Percentiles rank a stretch among this genome's conserved stretches.
phyloP scores from a whole-genome alignment of 2,329 filamentous ascomycete species.

The Zasmidium angulare region DNA sequence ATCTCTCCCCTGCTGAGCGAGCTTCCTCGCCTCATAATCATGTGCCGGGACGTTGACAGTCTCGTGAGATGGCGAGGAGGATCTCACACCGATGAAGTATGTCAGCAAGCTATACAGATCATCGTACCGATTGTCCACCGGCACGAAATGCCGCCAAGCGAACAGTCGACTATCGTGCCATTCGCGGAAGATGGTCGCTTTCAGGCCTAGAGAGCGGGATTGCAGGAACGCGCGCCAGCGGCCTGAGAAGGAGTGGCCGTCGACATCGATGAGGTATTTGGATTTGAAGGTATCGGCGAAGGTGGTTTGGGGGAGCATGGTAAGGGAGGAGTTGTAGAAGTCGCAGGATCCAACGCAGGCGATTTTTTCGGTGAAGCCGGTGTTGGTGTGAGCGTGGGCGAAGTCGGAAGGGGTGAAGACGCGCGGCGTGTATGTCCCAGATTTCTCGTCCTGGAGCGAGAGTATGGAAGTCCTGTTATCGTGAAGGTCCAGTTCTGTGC shows the following conservation, averaged over 20 bases:
- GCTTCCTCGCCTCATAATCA: constrained; percentile 11
- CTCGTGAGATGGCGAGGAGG: constrained; percentile 47
- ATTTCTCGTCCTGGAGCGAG: not conserved
- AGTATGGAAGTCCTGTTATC: not conserved
- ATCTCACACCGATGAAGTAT: constrained; percentile 50
- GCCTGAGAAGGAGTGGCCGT: constrained; percentile 4
- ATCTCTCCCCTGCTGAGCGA: constrained; percentile 51
- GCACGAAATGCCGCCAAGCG: constrained; percentile 78
- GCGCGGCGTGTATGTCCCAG: not conserved
- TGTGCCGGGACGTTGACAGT: constrained; percentile 46
- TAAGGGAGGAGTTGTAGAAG: not conserved
- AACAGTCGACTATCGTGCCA: constrained; percentile 73
- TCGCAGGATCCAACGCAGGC: not conserved
- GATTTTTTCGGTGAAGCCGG: not conserved
- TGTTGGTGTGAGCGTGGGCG: not conserved
- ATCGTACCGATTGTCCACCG: constrained; percentile 70
- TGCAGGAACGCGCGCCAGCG: constrained; percentile 2
- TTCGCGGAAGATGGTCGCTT: constrained; percentile 74
- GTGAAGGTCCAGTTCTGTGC: constrained; percentile 42
- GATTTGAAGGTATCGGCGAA: not conserved
- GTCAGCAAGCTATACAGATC: constrained; percentile 55
- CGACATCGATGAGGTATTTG: constrained; percentile 6
- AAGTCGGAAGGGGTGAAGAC: not conserved
- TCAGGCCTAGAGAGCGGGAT: constrained; percentile 50
- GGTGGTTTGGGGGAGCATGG: not conserved